These are phyloP conservation scores for Venturia nashicola DNA, from an alignment of 2,329 filamentous ascomycete species.

Conservation along the genomic window DNA sequence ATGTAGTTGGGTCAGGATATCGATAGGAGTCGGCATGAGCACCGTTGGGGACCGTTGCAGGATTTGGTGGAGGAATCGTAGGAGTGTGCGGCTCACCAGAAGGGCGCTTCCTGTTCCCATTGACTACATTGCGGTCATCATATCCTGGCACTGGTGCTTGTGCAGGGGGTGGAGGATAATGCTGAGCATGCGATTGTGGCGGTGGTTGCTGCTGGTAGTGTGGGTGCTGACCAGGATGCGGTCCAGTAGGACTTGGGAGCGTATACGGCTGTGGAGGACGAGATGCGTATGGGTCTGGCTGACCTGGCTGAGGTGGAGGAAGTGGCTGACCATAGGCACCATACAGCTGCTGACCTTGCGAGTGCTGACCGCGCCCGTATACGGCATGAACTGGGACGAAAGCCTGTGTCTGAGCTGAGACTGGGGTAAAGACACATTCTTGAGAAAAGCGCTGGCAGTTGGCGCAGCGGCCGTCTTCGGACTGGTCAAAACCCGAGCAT, in stretches of 20 bases:
- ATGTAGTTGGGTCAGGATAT: slow-evolving; percentile 18
- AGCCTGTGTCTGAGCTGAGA: slow-evolving; percentile 61
- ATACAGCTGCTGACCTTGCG: slow-evolving; percentile 33
- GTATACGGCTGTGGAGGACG: slow-evolving; percentile 22
- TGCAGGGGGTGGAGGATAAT: slow-evolving; percentile 19
- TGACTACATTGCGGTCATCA: slow-evolving; percentile 20
- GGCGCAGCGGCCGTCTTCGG: slow-evolving; percentile 57
- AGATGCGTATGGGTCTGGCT: slow-evolving; percentile 13
- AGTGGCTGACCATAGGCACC: slow-evolving; percentile 39
- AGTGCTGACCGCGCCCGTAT: slow-evolving; percentile 34
- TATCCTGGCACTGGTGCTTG: slow-evolving; percentile 15
- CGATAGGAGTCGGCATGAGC: slow-evolving; percentile 7
- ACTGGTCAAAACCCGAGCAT: slow-evolving; percentile 63
- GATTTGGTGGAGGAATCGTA: slow-evolving; percentile 36
- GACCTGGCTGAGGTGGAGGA: slow-evolving; percentile 21
- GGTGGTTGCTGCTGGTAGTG: slow-evolving; percentile 11
- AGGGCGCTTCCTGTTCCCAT: slow-evolving; percentile 32
- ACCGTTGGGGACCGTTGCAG: slow-evolving; percentile 19
- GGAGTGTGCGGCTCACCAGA: slow-evolving; percentile 38
- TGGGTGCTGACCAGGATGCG: slow-evolving; percentile 16
- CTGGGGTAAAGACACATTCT: slow-evolving; percentile 66
- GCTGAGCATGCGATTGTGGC: neutral
- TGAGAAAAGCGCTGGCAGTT: slow-evolving; percentile 65
- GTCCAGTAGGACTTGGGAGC: slow-evolving; percentile 32
- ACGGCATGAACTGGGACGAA: slow-evolving; percentile 63